Evolutionary conservation across 2,329 filamentous ascomycete species (phyloP), one percentile per base, ranked within the genome.

Genomic region (Colletotrichum zoysiae): DNA sequence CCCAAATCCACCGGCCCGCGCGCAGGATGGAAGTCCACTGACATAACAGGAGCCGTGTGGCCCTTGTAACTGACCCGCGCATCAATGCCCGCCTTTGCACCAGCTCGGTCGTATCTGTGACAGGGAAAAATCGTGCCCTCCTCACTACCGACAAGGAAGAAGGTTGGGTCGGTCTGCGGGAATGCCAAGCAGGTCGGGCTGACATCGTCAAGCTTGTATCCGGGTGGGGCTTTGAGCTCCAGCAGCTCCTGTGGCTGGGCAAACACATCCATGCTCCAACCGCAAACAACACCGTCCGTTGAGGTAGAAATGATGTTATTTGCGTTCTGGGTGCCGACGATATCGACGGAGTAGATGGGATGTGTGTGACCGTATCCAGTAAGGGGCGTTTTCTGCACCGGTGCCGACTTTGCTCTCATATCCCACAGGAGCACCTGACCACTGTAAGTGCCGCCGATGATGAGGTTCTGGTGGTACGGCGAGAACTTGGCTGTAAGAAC

Each of bases 301-400:
- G 95, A 98, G 80, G 94, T 95, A 44, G 95, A 98, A 77, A 99
- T 93, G 79, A 99, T 97, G 81, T 98, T 99, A 84, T 98, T 97
- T 71, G 96, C 96, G 80, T 99, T 99, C 79, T 98, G 96, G 0
- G 97, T 99, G 74, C 96, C 96, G 61, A 99, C 94, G 67, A 99
- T 97, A 74, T 96, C 93, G 69, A 99, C 90, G 50, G 93, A 95
- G 84, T 99, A 99, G 74, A 99, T 93, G 0, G 96, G 96, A 79
- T 99, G 96, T 9, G 96, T 97, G 81, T 99, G 96, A 18, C 96
- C 95, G 18, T 94, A 95, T 61, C 96, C 95, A 7, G 95, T 98
- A 50, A 99, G 87, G 0, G 96, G 96, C 1, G 96, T 99, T 83
- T 97, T 98, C 78, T 98, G 95, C 7, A 98, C 95, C 0, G 97